Evolutionary conservation across 1,284 basidiomycete species (phyloP).

Genomic region (Ceratobasidium theobromae): DNA sequence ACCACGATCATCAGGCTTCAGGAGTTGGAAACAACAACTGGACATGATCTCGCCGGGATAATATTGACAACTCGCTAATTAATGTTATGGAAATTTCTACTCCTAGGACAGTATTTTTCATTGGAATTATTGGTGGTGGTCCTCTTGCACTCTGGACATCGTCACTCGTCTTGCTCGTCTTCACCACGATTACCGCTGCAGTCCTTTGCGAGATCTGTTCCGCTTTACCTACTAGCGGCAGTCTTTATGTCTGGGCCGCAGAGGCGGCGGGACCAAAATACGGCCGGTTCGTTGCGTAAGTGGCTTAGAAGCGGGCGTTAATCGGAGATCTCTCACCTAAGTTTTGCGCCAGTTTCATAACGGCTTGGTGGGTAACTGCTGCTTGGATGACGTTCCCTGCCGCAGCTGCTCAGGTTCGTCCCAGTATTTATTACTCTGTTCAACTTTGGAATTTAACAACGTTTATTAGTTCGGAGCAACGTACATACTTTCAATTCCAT

Average conservation of each 20-base stretch:
- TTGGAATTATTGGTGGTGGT: constrained; percentile 79
- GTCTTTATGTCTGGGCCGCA: constrained; percentile 88
- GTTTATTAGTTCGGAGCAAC: constrained; percentile 80
- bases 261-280: constrained; percentile 84
- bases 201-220: constrained; percentile 86
- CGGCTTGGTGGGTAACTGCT: constrained; percentile 86
- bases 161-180: constrained; percentile 73
- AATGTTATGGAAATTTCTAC: too few relatives aligned
- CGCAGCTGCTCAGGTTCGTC: constrained; percentile 72
- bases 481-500: constrained; percentile 76
- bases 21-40: too few relatives aligned
- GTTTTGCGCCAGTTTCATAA: constrained; percentile 78
- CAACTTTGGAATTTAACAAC: too few relatives aligned
- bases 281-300: constrained; percentile 65
- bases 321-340: neutral
- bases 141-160: constrained; percentile 65
- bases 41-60: too few relatives aligned
- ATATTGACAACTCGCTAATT: neutral
- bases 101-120: constrained; percentile 69
- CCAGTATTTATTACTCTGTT: too few relatives aligned
- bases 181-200: constrained; percentile 82
- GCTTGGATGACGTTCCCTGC: constrained; percentile 90
- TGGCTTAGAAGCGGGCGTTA: neutral
- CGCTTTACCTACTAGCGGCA: constrained; percentile 79
- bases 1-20: too few relatives aligned